Percentiles rank a stretch among this genome's conserved stretches.
phyloP scores from a whole-genome alignment of 2,329 filamentous ascomycete species.

The Talaromyces sp. region DNA sequence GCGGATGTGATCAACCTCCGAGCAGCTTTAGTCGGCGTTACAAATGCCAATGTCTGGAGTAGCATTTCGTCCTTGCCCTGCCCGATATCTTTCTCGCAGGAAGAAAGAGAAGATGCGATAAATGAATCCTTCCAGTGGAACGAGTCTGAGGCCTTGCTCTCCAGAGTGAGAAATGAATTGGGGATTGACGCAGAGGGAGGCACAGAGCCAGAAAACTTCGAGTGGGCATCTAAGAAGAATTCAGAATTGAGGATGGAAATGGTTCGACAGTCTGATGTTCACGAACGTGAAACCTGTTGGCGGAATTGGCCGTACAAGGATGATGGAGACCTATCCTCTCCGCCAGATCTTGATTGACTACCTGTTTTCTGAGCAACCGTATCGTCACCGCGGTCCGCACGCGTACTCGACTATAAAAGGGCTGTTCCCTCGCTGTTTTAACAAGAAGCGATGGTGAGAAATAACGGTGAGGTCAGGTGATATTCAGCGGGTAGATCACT shows the following conservation, averaged over 20 bases:
- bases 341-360: no score
- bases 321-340: no score
- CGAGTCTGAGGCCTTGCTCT: slow-evolving; percentile 22
- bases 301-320: slow-evolving; percentile 25
- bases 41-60: slow-evolving; percentile 12
- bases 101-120: slow-evolving; percentile 21
- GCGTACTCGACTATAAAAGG: no score
- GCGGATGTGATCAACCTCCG: slow-evolving; percentile 26
- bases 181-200: slow-evolving; percentile 25
- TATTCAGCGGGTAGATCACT: no score
- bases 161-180: no score
- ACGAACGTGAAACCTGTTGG: slow-evolving; percentile 22
- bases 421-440: no score
- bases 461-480: no score
- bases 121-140: slow-evolving; percentile 24
- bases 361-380: no score
- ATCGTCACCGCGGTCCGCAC: no score
- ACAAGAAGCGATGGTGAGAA: no score
- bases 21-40: slow-evolving; percentile 23
- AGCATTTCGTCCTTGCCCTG: no score
- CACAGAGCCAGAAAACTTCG: slow-evolving; percentile 24
- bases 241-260: slow-evolving; percentile 22
- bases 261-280: slow-evolving; percentile 19
- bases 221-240: slow-evolving; percentile 20
- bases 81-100: no score